A percentile compares a stretch with the other conserved stretches of the same genome.
These are phyloP conservation scores for Trichoderma asperellum DNA, from an alignment of 2,329 filamentous ascomycete species.

Conservation along the genomic window DNA sequence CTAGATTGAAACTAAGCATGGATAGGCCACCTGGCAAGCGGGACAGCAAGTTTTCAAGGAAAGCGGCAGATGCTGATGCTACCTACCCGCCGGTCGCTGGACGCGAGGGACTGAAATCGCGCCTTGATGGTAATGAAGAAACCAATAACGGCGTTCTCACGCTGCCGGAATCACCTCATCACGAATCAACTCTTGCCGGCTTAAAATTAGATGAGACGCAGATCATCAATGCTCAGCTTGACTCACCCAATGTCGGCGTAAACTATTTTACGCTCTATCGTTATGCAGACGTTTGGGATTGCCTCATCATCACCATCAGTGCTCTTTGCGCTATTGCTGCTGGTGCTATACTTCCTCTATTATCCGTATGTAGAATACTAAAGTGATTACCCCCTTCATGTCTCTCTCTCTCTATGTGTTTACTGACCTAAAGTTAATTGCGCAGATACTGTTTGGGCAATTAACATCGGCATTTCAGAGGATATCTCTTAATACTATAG, in stretches of 20 bases:
- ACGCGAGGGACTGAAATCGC: too few relatives aligned
- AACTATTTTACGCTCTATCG: not conserved
- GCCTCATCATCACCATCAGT: conserved; percentile 61
- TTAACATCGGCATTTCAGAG: not conserved
- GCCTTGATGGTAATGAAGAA: not conserved
- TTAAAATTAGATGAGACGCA: not conserved
- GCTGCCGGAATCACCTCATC: not conserved
- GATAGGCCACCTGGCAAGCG: not conserved
- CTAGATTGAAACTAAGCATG: not conserved
- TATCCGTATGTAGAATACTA: conserved; percentile 60
- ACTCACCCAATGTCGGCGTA: not conserved
- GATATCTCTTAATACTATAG: not conserved
- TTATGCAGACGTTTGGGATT: conserved; percentile 9
- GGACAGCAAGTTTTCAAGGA: not conserved
- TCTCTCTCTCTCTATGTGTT: conserved; percentile 55
- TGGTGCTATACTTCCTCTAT: conserved; percentile 76
- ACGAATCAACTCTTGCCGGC: not conserved
- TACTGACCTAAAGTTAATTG: conserved; percentile 69
- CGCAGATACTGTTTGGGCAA: conserved; percentile 1
- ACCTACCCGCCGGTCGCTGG: not conserved
- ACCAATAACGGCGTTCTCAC: not conserved
- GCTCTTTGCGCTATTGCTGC: conserved; percentile 68
- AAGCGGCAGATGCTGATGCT: not conserved
- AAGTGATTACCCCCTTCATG: too few relatives aligned
- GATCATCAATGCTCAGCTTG: conserved; percentile 7